phyloP scores from a whole-genome alignment of 2,329 filamentous ascomycete species.

The Gremmenia infestans region DNA sequence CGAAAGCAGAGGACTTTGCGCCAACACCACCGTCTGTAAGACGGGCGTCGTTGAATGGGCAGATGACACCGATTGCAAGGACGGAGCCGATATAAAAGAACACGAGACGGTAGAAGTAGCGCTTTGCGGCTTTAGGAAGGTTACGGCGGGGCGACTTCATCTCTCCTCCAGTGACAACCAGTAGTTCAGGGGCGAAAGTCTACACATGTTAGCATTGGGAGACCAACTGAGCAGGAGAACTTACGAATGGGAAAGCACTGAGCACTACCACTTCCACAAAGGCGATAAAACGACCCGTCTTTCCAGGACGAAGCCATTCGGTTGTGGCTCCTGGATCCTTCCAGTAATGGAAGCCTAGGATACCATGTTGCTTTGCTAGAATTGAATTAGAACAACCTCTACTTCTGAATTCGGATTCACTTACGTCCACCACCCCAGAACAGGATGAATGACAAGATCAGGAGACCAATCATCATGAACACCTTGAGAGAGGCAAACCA shows the following conservation, averaged over 20 bases:
- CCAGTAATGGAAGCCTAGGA: conserved; percentile 44
- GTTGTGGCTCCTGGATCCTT: conserved; percentile 42
- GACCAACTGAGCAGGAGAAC: background rate
- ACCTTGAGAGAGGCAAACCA: conserved; percentile 32
- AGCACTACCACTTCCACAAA: conserved; percentile 44
- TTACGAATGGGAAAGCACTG: conserved; percentile 41
- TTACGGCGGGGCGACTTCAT: conserved; percentile 54
- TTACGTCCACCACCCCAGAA: conserved; percentile 33
- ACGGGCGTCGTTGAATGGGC: conserved; percentile 45
- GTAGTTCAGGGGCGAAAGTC: conserved; percentile 46
- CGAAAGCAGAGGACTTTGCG: conserved; percentile 47
- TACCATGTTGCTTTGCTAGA: conserved; percentile 21
- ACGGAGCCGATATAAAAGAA: conserved; percentile 56
- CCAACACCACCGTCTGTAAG: conserved; percentile 42
- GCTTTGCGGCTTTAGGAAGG: conserved; percentile 52
- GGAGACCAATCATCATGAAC: conserved; percentile 28
- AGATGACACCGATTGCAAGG: conserved; percentile 56
- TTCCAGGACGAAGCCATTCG: conserved; percentile 36
- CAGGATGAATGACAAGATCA: conserved; percentile 31
- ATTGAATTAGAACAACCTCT: background rate
- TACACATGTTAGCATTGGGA: background rate
- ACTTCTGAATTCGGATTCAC: background rate
- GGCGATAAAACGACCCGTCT: conserved; percentile 47
- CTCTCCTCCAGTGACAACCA: conserved; percentile 53
- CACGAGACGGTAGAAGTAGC: conserved; percentile 57